These are phyloP conservation scores for Rhynchosporium graminicola DNA, from an alignment of 2,329 filamentous ascomycete species.

Conservation along the genomic window DNA sequence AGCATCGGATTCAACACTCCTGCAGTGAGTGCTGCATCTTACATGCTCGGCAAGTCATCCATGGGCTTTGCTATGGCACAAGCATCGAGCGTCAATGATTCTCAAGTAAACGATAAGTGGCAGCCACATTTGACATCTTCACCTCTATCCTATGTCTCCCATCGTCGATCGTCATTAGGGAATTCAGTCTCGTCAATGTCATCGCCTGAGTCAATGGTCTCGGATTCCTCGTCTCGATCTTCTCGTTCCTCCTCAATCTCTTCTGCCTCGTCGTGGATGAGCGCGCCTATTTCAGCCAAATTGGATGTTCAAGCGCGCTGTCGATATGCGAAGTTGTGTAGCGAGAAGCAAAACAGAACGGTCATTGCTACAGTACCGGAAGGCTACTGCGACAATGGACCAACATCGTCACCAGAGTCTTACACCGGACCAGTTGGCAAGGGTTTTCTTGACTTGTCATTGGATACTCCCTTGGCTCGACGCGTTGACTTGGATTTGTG, in stretches of 20 bases:
- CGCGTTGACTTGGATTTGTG: slow-evolving; percentile 49
- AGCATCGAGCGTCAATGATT: slow-evolving; percentile 47
- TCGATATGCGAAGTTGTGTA: slow-evolving; percentile 59
- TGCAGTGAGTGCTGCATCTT: slow-evolving; percentile 56
- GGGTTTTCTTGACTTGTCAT: slow-evolving; percentile 51
- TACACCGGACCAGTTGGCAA: slow-evolving; percentile 56
- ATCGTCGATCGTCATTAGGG: slow-evolving; percentile 63
- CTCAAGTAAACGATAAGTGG: slow-evolving; percentile 57
- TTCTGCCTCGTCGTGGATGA: slow-evolving; percentile 60
- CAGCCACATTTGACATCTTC: slow-evolving; percentile 51
- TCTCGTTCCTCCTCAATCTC: slow-evolving; percentile 67
- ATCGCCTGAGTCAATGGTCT: slow-evolving; percentile 68
- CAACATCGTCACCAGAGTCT: slow-evolving; percentile 58
- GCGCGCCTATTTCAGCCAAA: slow-evolving; percentile 58
- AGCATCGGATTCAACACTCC: slow-evolving; percentile 58
- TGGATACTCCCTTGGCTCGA: slow-evolving; percentile 50
- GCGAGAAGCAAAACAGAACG: slow-evolving; percentile 57
- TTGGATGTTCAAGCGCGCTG: slow-evolving; percentile 64
- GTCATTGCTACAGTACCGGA: slow-evolving; percentile 60
- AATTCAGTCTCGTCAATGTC: slow-evolving; percentile 64
- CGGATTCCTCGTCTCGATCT: slow-evolving; percentile 56
- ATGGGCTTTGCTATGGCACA: slow-evolving; percentile 64
- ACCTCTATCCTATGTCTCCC: slow-evolving; percentile 51
- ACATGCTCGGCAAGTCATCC: slow-evolving; percentile 53
- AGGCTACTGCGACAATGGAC: slow-evolving; percentile 52